Evolutionary conservation across 2,329 filamentous ascomycete genomes (phyloP).

Genomic region (Penicillium corylophilum): DNA sequence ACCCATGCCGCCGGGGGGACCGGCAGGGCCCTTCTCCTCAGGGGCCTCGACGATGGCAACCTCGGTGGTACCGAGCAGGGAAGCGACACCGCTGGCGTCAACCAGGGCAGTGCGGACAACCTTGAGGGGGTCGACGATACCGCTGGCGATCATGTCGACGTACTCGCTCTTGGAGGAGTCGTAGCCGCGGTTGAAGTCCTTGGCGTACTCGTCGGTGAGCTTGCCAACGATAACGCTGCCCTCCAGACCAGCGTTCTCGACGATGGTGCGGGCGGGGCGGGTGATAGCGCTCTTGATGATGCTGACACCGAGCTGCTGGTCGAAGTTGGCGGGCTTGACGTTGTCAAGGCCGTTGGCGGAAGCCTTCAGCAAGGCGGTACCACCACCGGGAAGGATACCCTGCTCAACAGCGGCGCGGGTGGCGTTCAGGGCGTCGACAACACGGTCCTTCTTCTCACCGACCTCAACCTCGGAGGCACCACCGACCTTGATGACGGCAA

Average conservation of each 20-base stretch:
- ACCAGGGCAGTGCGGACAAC: constrained; percentile 94
- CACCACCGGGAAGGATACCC: constrained; percentile 97
- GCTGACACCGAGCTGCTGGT: constrained; percentile 96
- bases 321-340: constrained; percentile 91
- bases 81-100: constrained; percentile 94
- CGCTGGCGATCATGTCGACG: constrained; percentile 94
- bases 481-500: constrained; percentile 98
- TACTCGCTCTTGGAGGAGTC: constrained; percentile 97
- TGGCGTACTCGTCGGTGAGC: constrained; percentile 87
- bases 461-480: constrained; percentile 98
- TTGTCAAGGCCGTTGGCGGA: constrained; percentile 80
- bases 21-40: constrained; percentile 76
- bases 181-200: constrained; percentile 97
- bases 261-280: constrained; percentile 87
- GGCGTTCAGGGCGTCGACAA: constrained; percentile 96
- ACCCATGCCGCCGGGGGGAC: constrained; percentile 49
- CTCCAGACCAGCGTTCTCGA: constrained; percentile 96
- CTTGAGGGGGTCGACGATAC: constrained; percentile 99
- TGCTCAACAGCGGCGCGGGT: constrained; percentile 98
- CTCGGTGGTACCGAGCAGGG: constrained; percentile 94
- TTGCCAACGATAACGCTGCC: constrained; percentile 96
- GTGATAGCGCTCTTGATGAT: constrained; percentile 99
- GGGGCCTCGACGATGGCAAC: constrained; percentile 95
- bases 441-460: constrained; percentile 99
- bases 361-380: constrained; percentile 96